phyloP scores from a whole-genome alignment of 371 early-diverging fungal species.

The Zopfochytrium polystomum region DNA sequence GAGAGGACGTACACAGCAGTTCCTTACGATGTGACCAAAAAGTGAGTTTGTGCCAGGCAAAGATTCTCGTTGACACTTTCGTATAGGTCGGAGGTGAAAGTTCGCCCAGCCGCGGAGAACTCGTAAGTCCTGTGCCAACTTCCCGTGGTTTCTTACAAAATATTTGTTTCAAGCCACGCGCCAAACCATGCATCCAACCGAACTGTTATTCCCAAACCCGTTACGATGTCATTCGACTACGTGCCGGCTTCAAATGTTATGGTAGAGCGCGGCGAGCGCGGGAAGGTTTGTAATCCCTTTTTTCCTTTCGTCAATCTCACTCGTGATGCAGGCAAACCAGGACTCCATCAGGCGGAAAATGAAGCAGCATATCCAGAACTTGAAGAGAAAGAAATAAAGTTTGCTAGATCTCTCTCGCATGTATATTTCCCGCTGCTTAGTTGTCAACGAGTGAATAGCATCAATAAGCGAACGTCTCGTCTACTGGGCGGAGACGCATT shows the following conservation, averaged over 20 bases:
- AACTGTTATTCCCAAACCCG: conserved; percentile 14
- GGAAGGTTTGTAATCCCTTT: not conserved
- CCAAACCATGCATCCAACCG: not conserved
- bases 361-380: conserved; percentile 3
- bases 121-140: not conserved
- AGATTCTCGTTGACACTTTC: not conserved
- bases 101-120: not conserved
- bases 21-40: not conserved
- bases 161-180: conserved; percentile 1
- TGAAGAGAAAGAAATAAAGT: conserved; percentile 10
- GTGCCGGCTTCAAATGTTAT: conserved; percentile 17
- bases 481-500: no score
- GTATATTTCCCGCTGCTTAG: no score
- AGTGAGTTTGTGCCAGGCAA: no score
- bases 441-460: no score
- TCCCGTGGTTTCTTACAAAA: not conserved
- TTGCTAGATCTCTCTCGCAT: no score
- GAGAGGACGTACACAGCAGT: conserved; percentile 35
- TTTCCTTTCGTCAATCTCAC: not conserved
- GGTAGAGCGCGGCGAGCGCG: conserved; percentile 1
- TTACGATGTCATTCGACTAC: conserved; percentile 9
- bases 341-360: conserved; percentile 9
- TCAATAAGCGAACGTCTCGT: no score
- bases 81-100: not conserved
- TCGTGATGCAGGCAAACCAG: not conserved